Conservation (phyloP, 2,329 filamentous ascomycete genomes). For the Colletotrichum sp. region DNA sequence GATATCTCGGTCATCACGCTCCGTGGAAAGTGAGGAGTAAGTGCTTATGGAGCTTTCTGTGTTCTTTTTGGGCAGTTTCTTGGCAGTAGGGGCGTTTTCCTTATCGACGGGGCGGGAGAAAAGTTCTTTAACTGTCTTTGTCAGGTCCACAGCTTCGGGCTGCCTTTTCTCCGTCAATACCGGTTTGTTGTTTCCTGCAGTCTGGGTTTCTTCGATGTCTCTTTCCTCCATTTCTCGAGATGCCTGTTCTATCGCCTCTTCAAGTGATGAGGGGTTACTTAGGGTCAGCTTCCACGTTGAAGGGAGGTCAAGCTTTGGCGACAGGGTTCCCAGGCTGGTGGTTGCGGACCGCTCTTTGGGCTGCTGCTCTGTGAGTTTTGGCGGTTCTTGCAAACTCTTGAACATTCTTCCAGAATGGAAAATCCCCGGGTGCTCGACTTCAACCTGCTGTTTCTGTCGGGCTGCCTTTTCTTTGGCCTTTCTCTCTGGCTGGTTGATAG, state of each 20-base stretch:
- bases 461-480: slow-evolving; percentile 25
- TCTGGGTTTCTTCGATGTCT: slow-evolving; percentile 14
- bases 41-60: slow-evolving; percentile 9
- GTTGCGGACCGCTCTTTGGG: not conserved
- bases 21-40: slow-evolving; percentile 24
- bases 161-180: not conserved
- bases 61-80: not conserved
- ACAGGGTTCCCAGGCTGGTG: not conserved
- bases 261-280: slow-evolving; percentile 33
- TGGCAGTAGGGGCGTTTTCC: not conserved
- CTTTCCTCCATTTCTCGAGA: slow-evolving; percentile 29
- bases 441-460: not conserved
- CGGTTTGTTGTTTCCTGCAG: not conserved
- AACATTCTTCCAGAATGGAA: not conserved
- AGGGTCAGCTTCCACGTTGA: slow-evolving; percentile 31
- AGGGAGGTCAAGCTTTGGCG: slow-evolving; percentile 29
- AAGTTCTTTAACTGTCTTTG: not conserved
- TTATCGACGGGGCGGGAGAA: not conserved
- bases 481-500: slow-evolving; percentile 15
- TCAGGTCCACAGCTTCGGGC: no score
- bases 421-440: not conserved
- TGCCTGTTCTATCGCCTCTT: slow-evolving; percentile 33
- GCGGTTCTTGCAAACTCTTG: not conserved
- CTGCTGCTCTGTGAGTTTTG: not conserved
- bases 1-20: slow-evolving; percentile 44